These are phyloP conservation scores for Nannochloropsis gaditana DNA, from an alignment of 108 stramenopile genomes.

Conservation along the genomic window DNA sequence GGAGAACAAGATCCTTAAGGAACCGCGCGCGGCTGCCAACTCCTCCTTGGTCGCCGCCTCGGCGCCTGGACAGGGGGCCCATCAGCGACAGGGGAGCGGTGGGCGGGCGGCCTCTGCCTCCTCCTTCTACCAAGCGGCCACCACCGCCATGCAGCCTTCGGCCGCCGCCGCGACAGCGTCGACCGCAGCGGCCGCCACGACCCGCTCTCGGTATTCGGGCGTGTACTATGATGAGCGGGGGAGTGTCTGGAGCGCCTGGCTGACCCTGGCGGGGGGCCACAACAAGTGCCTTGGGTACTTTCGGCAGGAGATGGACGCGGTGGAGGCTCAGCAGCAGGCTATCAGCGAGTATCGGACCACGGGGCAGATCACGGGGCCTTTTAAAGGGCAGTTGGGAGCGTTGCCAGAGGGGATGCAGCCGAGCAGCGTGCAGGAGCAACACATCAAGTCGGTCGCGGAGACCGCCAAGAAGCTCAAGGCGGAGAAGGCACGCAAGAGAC, in stretches of 20 bases:
- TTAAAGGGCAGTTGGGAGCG: neutral
- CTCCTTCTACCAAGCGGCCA: neutral
- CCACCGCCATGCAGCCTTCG: neutral
- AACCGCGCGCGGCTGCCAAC: neutral
- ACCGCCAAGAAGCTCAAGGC: neutral
- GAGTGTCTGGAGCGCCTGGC: neutral
- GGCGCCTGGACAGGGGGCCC: neutral
- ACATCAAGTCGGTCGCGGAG: conserved; percentile 13
- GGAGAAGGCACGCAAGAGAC: neutral
- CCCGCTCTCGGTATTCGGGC: neutral
- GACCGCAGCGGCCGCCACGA: neutral
- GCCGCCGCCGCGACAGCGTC: neutral
- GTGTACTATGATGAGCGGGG: conserved; percentile 2
- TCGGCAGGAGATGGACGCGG: neutral
- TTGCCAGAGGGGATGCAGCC: neutral
- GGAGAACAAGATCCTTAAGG: neutral
- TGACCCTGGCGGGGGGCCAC: neutral
- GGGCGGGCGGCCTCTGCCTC: neutral
- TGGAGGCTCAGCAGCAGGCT: conserved; percentile 12
- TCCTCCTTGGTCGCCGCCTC: neutral
- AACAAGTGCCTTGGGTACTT: conserved; percentile 2
- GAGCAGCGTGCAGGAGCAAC: neutral
- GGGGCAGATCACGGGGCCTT: neutral
- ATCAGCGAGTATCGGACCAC: neutral
- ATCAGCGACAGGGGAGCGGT: neutral